Evolutionary conservation across 2,329 filamentous ascomycete species (phyloP), one percentile per base, ranked within the genome.

Genomic region (Epichloe uncinata): DNA sequence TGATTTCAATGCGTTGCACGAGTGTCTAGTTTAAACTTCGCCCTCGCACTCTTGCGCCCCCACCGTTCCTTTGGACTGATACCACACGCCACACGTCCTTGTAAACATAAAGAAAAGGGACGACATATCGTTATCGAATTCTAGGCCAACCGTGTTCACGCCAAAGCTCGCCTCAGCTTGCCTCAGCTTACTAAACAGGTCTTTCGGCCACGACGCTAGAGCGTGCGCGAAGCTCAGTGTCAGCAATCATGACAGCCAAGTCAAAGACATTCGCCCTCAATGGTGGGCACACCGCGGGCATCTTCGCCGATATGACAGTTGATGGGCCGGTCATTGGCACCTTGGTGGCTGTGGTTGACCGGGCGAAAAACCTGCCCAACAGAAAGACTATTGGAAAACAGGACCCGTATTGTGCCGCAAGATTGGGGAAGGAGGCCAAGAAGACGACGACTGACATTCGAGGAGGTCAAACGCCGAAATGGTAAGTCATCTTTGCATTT

Each of bases 331-430:
- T 87, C 53, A 96, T 98, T 61, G 93, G 93, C 57, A 97, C 90
- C 2, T 74, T 98, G 58, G 88, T 98, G 44, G 78, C 89, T 51
- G 84, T 98, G 60, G 81, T 97, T 61, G 93, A 98, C 70, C 80
- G 90, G 58, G 93, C 90, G 48, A 97, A 95, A 78, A 98, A 98
- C 66, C 72, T 98, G 58, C 93, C 93, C 47, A 98, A 98, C 69
- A 74, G 89, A 58, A 95, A 95, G 73, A 93, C 89, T 5, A 96
- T 98, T 74, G 93, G 93, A 50, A 98, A 98, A 70, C 93, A 98
- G 71, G 90, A 97, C 64, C 91, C 93, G 0, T 98, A 97, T 68
- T 96, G 90, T 68, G 93, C 93, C 37, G 90, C 89, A 34, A 78
- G 93, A 49, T 71, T 98, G 43, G 93, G 91, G 35, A 98, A 98